These are phyloP conservation scores for Nicotiana rustica DNA, from an alignment of 305 asterid genomes.

Conservation along the genomic window DNA sequence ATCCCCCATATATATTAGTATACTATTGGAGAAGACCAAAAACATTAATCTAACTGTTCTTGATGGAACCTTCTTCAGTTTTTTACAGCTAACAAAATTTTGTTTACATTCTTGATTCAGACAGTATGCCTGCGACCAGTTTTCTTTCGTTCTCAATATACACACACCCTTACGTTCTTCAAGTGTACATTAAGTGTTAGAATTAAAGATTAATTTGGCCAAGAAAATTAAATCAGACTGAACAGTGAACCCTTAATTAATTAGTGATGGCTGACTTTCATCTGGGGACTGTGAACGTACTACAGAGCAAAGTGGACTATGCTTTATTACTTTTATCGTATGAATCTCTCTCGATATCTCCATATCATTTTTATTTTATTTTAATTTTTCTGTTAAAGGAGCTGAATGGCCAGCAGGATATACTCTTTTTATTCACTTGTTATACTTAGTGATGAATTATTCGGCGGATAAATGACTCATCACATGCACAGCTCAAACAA, in stretches of 20 bases:
- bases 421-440: neutral
- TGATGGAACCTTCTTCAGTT: slow-evolving; percentile 23
- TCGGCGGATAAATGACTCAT: neutral
- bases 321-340: too few relatives aligned
- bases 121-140: neutral
- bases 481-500: neutral
- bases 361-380: neutral
- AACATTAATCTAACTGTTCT: slow-evolving; percentile 19
- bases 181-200: too few relatives aligned
- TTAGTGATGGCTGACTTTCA: too few relatives aligned
- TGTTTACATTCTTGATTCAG: neutral
- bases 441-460: neutral
- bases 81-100: neutral
- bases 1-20: neutral
- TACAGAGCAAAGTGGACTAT: too few relatives aligned
- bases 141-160: too few relatives aligned
- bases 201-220: too few relatives aligned
- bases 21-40: neutral
- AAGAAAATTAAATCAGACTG: too few relatives aligned
- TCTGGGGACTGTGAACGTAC: too few relatives aligned
- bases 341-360: too few relatives aligned
- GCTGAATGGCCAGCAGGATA: neutral
- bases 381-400: neutral
- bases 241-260: too few relatives aligned
- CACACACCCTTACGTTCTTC: too few relatives aligned